Evolutionary conservation across 176 grass and related monocot species (phyloP), one percentile per base, ranked within the genome.

Genomic region (Poa pratensis): DNA sequence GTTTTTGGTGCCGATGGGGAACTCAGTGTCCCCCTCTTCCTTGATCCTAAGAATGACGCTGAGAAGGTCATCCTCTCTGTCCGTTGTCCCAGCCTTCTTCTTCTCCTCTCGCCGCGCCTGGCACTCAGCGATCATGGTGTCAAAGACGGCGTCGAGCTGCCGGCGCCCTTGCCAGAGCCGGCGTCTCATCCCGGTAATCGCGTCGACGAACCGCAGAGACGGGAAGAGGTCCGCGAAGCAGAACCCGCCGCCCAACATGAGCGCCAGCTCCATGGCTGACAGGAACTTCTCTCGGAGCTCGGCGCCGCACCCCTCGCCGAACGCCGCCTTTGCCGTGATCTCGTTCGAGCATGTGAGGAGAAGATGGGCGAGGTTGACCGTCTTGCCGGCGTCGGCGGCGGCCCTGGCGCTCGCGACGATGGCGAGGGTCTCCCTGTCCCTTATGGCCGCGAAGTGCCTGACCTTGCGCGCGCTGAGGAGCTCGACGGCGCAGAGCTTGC

Each of bases 171-270:
- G 58, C 52, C 16, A 6, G 5, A 86, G 30, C 77, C 19, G 58
- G 54, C 3, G 5, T 13, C 6, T 73, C 10, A 32, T 13, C 32
- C 85, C 89, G 3, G 60, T 86, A 0, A 83, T 0, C 9, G 34
- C 20, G 32, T 83, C 82, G 4, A 91, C 4, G 40, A 73, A 88
- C 35, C 46, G 7, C 5, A 91, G 15, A 0, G 85, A 82, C 16
- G 90, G 86, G 71, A 88, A 88, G 1, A 69, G 74, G 40, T 91
- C 82, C 0, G 16, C 34, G 19, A 91, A 8, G 45, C 80, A 79
- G 34, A 91, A 75, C 0, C 88, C 72, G 7, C 6, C 2, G 28
- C 17, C 5, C 62, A 22, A 1, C 5, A 3, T 7, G 14, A 69
- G 10, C 49, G 16, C 49, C 51, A 82, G 34, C 6, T 74, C 75